Evolutionary conservation across 306 rosid genomes (phyloP).

Genomic region (Corylus avellana): DNA sequence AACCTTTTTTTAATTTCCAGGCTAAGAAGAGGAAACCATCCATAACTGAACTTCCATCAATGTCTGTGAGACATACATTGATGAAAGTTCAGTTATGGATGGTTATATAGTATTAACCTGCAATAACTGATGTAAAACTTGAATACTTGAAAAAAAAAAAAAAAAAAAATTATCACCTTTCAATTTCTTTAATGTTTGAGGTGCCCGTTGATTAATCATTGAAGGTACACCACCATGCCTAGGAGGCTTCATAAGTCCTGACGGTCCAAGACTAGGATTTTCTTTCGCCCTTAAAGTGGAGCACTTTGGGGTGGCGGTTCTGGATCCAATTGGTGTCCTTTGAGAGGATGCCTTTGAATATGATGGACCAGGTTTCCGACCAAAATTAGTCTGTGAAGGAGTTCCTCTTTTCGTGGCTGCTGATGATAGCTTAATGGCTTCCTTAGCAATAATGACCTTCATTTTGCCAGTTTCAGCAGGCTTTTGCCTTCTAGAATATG

Average conservation of each 20-base stretch:
- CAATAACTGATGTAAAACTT: neutral
- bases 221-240: slow-evolving; percentile 13
- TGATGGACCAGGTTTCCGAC: slow-evolving; percentile 15
- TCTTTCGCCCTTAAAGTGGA: slow-evolving; percentile 15
- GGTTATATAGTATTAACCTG: neutral
- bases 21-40: neutral
- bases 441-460: slow-evolving; percentile 53
- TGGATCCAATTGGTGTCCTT: slow-evolving; percentile 16
- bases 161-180: slow-evolving; percentile 38
- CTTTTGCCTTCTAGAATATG: slow-evolving; percentile 34
- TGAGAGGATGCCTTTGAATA: neutral
- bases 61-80: neutral
- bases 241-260: slow-evolving; percentile 28
- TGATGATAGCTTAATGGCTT: slow-evolving; percentile 57
- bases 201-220: slow-evolving; percentile 27
- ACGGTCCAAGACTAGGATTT: slow-evolving; percentile 19
- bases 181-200: slow-evolving; percentile 22
- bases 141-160: neutral
- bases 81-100: too few relatives aligned
- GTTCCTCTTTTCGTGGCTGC: neutral
- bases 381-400: too few relatives aligned
- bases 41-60: neutral
- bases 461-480: slow-evolving; percentile 46
- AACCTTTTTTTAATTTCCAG: too few relatives aligned
- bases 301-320: slow-evolving; percentile 15